A percentile compares a stretch with the other conserved stretches of the same genome.
These are phyloP conservation scores for Starmerella tilneyi DNA, from an alignment of 805 yeast genomes.

Conservation along the genomic window DNA sequence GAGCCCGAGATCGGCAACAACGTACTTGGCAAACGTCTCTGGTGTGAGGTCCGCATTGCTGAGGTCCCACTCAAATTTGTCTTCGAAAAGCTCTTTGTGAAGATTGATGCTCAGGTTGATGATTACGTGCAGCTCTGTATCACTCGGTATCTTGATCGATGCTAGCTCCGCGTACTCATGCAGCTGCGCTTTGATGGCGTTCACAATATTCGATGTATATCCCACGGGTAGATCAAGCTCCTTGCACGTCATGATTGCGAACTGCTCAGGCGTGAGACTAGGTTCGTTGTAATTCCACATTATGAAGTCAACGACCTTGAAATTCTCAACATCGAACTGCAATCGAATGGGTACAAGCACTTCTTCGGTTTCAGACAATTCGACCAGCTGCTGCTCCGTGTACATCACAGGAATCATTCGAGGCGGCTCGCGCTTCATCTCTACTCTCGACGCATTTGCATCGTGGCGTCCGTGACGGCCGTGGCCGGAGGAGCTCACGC, in stretches of 20 bases:
- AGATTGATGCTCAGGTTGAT: constrained; percentile 72
- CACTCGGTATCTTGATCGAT: constrained; percentile 55
- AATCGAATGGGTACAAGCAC: constrained; percentile 57
- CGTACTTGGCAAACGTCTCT: constrained; percentile 68
- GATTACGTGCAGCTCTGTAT: constrained; percentile 60
- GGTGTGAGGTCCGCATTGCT: constrained; percentile 47
- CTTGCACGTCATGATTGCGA: constrained; percentile 64
- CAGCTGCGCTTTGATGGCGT: constrained; percentile 67
- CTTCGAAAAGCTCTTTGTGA: constrained; percentile 76
- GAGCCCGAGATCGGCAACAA: constrained; percentile 77
- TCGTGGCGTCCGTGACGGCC: constrained; percentile 16
- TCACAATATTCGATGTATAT: constrained; percentile 51
- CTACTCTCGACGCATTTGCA: constrained; percentile 25
- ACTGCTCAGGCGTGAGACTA: constrained; percentile 58
- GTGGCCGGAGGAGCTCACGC: constrained; percentile 8
- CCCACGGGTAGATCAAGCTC: constrained; percentile 72
- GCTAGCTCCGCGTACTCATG: constrained; percentile 61
- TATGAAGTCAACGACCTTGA: constrained; percentile 50
- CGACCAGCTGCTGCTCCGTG: constrained; percentile 32
- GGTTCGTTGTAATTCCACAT: constrained; percentile 65
- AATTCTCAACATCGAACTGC: constrained; percentile 47
- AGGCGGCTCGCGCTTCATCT: constrained; percentile 35
- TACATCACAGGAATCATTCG: constrained; percentile 34
- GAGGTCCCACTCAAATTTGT: constrained; percentile 91
- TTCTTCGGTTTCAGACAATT: constrained; percentile 36